phyloP scores from a whole-genome alignment of 306 rosid genomes.

The Cicer chorassanicum region DNA sequence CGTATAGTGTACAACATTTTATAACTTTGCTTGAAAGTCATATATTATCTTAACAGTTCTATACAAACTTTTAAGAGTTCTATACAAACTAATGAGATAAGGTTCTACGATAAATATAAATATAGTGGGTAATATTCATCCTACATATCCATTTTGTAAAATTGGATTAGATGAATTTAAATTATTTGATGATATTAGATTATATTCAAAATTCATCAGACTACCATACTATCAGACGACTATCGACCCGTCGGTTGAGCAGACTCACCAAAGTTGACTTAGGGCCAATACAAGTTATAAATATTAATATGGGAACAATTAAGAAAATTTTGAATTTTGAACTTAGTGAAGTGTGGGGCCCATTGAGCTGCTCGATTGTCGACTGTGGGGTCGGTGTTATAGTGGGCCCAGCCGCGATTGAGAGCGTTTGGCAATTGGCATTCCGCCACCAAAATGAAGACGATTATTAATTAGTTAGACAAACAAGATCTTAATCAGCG shows the following conservation, averaged over 20 bases:
- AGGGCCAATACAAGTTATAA: too few species aligned
- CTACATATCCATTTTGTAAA: too few species aligned
- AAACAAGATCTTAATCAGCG: slow-evolving; percentile 36
- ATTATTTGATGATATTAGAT: too few species aligned
- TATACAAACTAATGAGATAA: too few species aligned
- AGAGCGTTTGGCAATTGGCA: slow-evolving; percentile 16
- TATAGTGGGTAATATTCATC: too few species aligned
- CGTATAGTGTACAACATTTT: slow-evolving; percentile 21
- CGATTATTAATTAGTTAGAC: background rate
- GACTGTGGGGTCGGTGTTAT: slow-evolving; percentile 10
- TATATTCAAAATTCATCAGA: too few species aligned
- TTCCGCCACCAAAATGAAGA: background rate
- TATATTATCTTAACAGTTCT: background rate
- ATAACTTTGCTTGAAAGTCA: slow-evolving; percentile 53
- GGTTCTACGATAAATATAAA: too few species aligned
- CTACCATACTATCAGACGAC: too few species aligned
- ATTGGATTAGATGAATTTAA: too few species aligned
- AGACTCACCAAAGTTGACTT: too few species aligned
- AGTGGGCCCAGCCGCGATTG: slow-evolving; percentile 39
- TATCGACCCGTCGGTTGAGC: too few species aligned
- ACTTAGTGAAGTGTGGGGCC: slow-evolving; percentile 36
- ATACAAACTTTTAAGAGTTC: too few species aligned
- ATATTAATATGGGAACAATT: background rate
- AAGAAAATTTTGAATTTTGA: slow-evolving; percentile 17
- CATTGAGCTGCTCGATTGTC: slow-evolving; percentile 6